Base-by-base conservation (phyloP, 2,329 filamentous ascomycete species). In the Pyrenochaeta sp. region DNA sequence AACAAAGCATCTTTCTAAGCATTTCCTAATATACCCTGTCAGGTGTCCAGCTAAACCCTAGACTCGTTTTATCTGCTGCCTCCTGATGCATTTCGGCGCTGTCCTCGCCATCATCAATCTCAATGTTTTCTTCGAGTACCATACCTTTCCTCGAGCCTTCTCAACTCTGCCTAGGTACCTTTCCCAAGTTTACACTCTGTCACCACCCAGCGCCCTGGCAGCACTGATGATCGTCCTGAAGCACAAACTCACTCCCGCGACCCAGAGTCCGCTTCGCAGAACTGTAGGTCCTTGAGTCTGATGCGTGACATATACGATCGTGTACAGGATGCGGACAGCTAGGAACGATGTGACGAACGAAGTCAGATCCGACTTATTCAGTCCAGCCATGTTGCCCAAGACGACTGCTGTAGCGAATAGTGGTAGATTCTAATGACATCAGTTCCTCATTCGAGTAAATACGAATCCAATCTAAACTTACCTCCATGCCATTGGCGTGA, bases 401-500 rank as follows among this genome's bases (percentile, higher is more conserved):
- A 78, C 61, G 7, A 78, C 63, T 2, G 75, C 72, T 1, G 73
- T 67, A 7, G 73, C 57, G 47, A 77, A 78, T 7, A 79, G 48
- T 1, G 76, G 72, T 40, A 78, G 61, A 38, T 73, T 76, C 61
- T 50, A 17, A n/a, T 24, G 10, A 19, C 9, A 15, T 38, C 19
- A 32, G 14, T 7, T n/a, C 22, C n/a, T n/a, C n/a, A n/a, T n/a
- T n/a, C n/a, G n/a, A n/a, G n/a, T n/a, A n/a, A n/a, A n/a, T n/a
- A n/a, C n/a, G n/a, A n/a, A n/a, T n/a, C n/a, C n/a, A n/a, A n/a
- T n/a, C n/a, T n/a, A 27, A 2, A 36, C 42, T 27, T 10, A 53
- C 52, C 40, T 80, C 76, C 48, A 77, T 65, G 19, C 71, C 69
- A 52, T 78, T 78, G 19, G 69, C 63, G 48, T 78, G 74, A 22